These are phyloP conservation scores for Wickerhamomyces queroliae DNA, from an alignment of 805 yeast species.

Conservation along the genomic window DNA sequence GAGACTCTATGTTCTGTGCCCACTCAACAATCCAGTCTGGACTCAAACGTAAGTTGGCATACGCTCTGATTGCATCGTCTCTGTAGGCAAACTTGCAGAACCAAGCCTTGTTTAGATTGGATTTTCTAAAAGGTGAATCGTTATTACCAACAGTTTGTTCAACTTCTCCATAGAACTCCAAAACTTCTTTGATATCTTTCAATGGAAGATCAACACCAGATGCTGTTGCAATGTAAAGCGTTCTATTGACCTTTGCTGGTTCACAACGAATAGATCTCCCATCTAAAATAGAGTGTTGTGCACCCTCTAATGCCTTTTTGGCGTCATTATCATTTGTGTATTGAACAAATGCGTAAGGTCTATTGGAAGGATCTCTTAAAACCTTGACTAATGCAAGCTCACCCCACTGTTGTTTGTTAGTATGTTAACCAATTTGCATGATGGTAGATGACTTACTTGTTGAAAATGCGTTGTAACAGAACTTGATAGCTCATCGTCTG, in stretches of 20 bases:
- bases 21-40: constrained; percentile 64
- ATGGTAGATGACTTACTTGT: constrained; percentile 20
- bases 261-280: constrained; percentile 84
- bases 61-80: constrained; percentile 85
- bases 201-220: constrained; percentile 23
- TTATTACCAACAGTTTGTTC: constrained; percentile 53
- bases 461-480: constrained; percentile 66
- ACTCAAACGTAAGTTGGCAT: constrained; percentile 56
- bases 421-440: background rate
- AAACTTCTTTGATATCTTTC: constrained; percentile 29
- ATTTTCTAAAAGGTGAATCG: constrained; percentile 25
- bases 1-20: constrained; percentile 76
- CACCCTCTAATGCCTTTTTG: constrained; percentile 54
- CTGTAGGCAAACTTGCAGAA: constrained; percentile 73
- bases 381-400: constrained; percentile 70
- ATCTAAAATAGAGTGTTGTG: constrained; percentile 63
- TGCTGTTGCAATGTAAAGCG: constrained; percentile 52
- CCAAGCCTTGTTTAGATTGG: constrained; percentile 44
- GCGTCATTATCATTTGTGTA: constrained; percentile 70
- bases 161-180: constrained; percentile 63
- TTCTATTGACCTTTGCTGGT: constrained; percentile 86
- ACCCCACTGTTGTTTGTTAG: constrained; percentile 48
- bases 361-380: constrained; percentile 68
- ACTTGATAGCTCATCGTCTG: constrained; percentile 67
- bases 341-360: constrained; percentile 94